Base-by-base conservation (phyloP, 257 asterid species). In the Solanum ossicruentum region DNA sequence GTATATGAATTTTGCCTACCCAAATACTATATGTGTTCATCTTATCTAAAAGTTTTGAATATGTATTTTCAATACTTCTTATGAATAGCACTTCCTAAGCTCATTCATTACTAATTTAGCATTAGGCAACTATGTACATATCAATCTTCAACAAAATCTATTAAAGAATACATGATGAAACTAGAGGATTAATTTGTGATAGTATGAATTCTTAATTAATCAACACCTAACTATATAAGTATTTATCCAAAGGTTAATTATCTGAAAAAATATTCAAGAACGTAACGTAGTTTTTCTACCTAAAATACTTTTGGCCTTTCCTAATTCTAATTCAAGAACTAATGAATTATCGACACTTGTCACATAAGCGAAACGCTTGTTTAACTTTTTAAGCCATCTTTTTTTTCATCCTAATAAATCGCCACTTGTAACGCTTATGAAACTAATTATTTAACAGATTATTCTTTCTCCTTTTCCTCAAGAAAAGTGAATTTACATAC, bases 1-100 rank as follows among this genome's bases (percentile, higher is more conserved):
- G 1, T 11, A 23, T 2, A 1, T 23, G 5, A 9, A 0, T 4
- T 23, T 3, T 63, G 1, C 2, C 7, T 63, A 2, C 6, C 5
- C 1, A 12, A 63, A 63, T 63, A 23, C 13, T 23, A 23, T 13
- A 7, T 36, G 1, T 36, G 6, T 3, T 8, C 43, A 65, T 28
- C 45, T 13, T 3, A 65, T 28, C 4, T 28, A 65, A 65, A 65
- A 65, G 6, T 2, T 65, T 13, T 3, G 28, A 2, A 1, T 28
- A 63, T 8, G 13, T 28, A 28, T 32, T 66, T 1, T 66, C 7
- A 32, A 15, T 15, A 32, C 32, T n/a, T 72, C 20, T 72, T 12
- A 45, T 8, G 55, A 60, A 49, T 18, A 82, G 43, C 45, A 72
- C 60, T 82, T 81, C 13, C 7, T 5, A 26, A 8, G 16, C 23